Conservation (phyloP, 768 basidiomycete species). For the Termitomyces sp. region DNA sequence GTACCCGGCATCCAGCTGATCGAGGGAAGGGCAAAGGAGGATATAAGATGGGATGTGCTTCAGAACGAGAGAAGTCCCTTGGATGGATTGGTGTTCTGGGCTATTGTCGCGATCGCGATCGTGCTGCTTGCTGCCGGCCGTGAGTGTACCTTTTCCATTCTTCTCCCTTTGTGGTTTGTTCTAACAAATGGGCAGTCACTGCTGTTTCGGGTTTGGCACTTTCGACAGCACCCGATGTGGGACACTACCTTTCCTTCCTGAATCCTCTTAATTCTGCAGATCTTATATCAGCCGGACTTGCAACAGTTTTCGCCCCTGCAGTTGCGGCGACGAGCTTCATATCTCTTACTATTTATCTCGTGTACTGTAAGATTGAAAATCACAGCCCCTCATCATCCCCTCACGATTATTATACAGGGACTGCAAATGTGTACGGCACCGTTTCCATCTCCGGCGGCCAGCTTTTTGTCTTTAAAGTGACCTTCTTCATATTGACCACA, state of each 20-base stretch:
- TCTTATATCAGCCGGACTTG: conserved; percentile 54
- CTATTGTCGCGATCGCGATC: conserved; percentile 41
- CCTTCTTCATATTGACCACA: conserved; percentile 52
- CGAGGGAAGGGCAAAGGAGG: conserved; percentile 77
- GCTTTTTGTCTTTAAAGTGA: conserved; percentile 55
- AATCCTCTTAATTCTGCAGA: conserved; percentile 42
- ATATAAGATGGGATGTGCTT: conserved; percentile 75
- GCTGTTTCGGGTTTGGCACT: conserved; percentile 66
- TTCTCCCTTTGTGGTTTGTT: background rate
- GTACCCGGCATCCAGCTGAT: conserved; percentile 64
- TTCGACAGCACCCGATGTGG: conserved; percentile 65
- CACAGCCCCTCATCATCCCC: background rate
- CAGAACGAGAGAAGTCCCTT: conserved; percentile 49
- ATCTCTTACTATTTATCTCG: conserved; percentile 40
- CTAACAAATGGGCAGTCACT: conserved; percentile 42
- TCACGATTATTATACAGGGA: conserved; percentile 30
- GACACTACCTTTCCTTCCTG: conserved; percentile 67
- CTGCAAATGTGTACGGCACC: conserved; percentile 47
- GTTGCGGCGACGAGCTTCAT: conserved; percentile 57
- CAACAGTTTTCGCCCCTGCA: conserved; percentile 64
- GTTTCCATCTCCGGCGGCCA: conserved; percentile 61
- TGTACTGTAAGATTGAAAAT: conserved; percentile 41
- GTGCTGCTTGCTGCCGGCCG: conserved; percentile 52
- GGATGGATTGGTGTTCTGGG: conserved; percentile 52
- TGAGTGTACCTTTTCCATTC: conserved; percentile 32